Conservation (phyloP, 192 early-diverging fungal species). For the Kickxella alabastrina region DNA sequence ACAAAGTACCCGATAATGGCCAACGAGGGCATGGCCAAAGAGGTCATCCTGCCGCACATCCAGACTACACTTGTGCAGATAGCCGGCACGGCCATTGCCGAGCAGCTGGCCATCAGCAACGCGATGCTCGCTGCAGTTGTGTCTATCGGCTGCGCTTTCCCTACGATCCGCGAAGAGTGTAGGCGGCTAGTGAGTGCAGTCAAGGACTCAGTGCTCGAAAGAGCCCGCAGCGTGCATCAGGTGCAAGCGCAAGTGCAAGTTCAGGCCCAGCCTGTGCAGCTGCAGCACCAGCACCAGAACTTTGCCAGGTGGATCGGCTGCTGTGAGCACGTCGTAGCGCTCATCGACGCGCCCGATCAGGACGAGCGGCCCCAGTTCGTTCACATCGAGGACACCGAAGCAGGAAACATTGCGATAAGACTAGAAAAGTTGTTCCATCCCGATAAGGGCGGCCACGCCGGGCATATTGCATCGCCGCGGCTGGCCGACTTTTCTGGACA, state of each 20-base stretch:
- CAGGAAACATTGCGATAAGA: neutral
- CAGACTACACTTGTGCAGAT: conserved; percentile 41
- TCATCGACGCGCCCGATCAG: neutral
- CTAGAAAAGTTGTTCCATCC: conserved; percentile 2
- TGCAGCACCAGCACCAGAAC: conserved; percentile 5
- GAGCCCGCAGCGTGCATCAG: neutral
- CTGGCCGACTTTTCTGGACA: neutral
- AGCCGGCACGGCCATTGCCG: conserved; percentile 14
- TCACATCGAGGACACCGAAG: conserved; percentile 8
- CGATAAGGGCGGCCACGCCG: neutral
- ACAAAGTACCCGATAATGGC: conserved; percentile 40
- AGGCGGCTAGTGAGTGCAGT: conserved; percentile 15
- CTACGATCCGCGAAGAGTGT: conserved; percentile 23
- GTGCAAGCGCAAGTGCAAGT: too few species aligned
- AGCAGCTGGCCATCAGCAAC: conserved; percentile 30
- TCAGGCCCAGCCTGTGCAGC: neutral
- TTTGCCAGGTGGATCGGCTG: conserved; percentile 25
- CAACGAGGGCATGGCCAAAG: conserved; percentile 43
- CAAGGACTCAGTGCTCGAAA: conserved; percentile 12
- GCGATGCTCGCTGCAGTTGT: conserved; percentile 36
- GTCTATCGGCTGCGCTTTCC: conserved; percentile 13
- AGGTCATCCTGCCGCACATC: conserved; percentile 46
- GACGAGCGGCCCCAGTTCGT: neutral
- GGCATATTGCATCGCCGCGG: neutral
- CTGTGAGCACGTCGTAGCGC: conserved; percentile 17